Base-by-base conservation (phyloP, 176 grass and related monocot genomes). In the Musa schizocarpa region DNA sequence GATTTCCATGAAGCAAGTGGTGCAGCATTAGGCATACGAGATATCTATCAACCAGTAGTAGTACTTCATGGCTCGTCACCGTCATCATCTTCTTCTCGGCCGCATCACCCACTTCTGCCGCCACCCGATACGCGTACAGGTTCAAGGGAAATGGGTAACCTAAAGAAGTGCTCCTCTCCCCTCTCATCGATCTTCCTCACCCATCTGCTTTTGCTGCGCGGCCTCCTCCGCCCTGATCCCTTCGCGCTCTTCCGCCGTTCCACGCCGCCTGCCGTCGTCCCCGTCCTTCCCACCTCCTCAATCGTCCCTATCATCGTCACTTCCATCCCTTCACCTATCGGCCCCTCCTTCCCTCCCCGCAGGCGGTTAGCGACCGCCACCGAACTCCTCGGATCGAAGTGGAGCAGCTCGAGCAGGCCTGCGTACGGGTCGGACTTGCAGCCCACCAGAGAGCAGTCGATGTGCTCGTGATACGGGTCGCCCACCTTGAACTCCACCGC, bases 401-500 rank as follows among this genome's bases (percentile, higher is more conserved):
- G 80, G 9, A 86, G 72, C 69, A 86, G 50, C 63, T 62, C 79
- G 52, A 86, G 79, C n/a, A 82, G 56, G 24, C 71, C 84, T 53
- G 65, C 14, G 2, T 79, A 86, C 12, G 74, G 63, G 8, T 82
- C 76, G 2, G 65, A 52, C 43, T 79, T 82, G 54, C 84, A 86
- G 59, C 82, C 79, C 8, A 86, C 80, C 9, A 86, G 51, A 1
- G 84, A 75, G 59, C 82, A 82, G 75, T 82, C 84, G 9, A 86
- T 69, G 62, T 82, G 82, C 63, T 86, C 84, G 51, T 86, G 20
- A 1, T 75, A 23, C 11, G 79, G 69, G 69, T 86, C 53, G 9
- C 84, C 84, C 17, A 82, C 80, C 75, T 79, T 72, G 63, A 82
- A 82, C 68, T 82, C 80, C 17, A 86, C 84, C 53, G 79, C 70